These are phyloP conservation scores for Paracoccidioides brasiliensis DNA, from an alignment of 2,329 filamentous ascomycete species.

Conservation along the genomic window DNA sequence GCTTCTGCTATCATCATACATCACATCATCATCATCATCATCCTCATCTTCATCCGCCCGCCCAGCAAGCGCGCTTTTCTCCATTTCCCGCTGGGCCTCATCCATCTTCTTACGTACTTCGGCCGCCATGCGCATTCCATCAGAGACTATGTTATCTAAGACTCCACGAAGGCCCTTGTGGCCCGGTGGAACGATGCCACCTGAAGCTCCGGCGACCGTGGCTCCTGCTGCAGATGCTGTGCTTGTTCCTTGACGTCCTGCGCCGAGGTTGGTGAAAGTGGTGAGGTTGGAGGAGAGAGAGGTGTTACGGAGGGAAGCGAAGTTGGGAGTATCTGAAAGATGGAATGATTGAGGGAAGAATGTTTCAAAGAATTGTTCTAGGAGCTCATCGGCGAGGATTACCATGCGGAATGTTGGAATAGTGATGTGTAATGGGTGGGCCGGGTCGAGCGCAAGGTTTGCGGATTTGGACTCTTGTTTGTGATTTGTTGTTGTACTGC, in stretches of 20 bases:
- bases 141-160: constrained; percentile 91
- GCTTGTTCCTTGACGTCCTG: constrained; percentile 28
- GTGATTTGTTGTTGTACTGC: constrained; percentile 26
- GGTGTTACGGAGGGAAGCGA: constrained; percentile 31
- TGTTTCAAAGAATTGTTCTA: constrained; percentile 95
- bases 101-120: constrained; percentile 90
- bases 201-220: constrained; percentile 37
- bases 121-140: constrained; percentile 89
- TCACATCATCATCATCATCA: constrained; percentile 41
- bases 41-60: constrained; percentile 53
- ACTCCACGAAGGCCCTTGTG: constrained; percentile 81
- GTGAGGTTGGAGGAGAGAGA: constrained; percentile 59
- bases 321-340: constrained; percentile 52
- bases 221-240: constrained; percentile 26
- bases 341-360: constrained; percentile 90
- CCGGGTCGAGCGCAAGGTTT: constrained; percentile 82
- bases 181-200: constrained; percentile 48
- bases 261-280: constrained; percentile 64
- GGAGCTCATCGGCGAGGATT: constrained; percentile 82
- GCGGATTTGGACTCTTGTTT: constrained; percentile 62
- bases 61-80: constrained; percentile 60
- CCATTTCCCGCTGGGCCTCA: constrained; percentile 82
- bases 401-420: constrained; percentile 98
- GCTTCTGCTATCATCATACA: constrained; percentile 21
- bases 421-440: constrained; percentile 88